Evolutionary conservation across 1,284 basidiomycete genomes (phyloP).

Genomic region (Phellopilus nigrolimitatus): DNA sequence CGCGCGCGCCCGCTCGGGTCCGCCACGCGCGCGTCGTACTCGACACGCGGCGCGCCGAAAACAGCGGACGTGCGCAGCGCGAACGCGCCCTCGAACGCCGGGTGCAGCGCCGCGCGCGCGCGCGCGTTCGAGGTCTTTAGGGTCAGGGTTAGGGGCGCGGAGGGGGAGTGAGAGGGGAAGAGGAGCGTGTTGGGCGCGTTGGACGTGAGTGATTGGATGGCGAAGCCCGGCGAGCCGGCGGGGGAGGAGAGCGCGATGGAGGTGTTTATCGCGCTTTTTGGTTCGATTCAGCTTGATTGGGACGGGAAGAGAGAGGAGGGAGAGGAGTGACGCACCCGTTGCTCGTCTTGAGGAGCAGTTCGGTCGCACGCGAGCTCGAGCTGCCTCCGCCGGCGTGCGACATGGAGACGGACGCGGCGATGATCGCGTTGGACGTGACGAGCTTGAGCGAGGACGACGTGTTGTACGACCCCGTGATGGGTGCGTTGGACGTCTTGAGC

Average conservation of each 20-base stretch:
- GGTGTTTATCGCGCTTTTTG: not conserved
- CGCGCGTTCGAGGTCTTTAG: conserved; percentile 16
- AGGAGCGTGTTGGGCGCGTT: conserved; percentile 16
- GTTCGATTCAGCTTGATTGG: not conserved
- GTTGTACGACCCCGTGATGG: conserved; percentile 20
- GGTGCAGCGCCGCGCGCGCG: conserved; percentile 13
- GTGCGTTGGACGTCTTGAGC: conserved; percentile 19
- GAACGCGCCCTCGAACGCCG: conserved; percentile 22
- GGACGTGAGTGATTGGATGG: conserved; percentile 14
- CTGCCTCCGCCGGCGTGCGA: too few relatives aligned
- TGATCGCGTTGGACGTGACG: conserved; percentile 19
- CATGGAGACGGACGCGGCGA: conserved; percentile 17
- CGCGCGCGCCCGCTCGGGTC: conserved; percentile 18
- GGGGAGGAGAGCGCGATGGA: not conserved
- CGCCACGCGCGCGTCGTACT: not conserved
- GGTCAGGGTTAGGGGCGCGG: not conserved
- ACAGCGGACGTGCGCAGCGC: conserved; percentile 9
- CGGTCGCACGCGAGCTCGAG: conserved; percentile 7
- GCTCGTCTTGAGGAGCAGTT: conserved; percentile 16
- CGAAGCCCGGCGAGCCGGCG: conserved; percentile 4
- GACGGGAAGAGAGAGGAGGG: not conserved
- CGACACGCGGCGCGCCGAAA: not conserved
- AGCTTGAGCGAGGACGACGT: conserved; percentile 13
- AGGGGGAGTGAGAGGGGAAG: conserved; percentile 2
- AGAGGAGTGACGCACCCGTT: conserved; percentile 17